Base-by-base conservation (phyloP, 2,329 filamentous ascomycete genomes). In the Cercospora janseana region DNA sequence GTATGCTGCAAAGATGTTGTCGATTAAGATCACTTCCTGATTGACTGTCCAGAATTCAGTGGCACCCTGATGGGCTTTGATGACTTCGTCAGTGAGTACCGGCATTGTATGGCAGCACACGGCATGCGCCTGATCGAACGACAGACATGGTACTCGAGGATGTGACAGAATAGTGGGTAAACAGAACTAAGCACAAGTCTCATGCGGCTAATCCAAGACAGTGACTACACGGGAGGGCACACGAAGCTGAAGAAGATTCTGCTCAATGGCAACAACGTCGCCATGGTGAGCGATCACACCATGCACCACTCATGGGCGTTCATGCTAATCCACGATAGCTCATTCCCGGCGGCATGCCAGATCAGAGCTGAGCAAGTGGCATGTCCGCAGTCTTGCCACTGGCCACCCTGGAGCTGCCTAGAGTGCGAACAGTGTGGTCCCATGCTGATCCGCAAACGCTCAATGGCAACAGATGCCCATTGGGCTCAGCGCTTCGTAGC, bases 71-170 rank as follows among this genome's bases (percentile, higher is more conserved):
- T 95, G 48, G 93, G 93, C 2, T 98, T 98, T 65, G 93, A 98
- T 69, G 93, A 98, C 80, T 98, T 97, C 76, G 93, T 98, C 80
- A 98, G 91, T 96, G 79, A 77, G 92, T 95, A 35, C 10, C 20
- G 1, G 9, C 9, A 8, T 8, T 2, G 6, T 12, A 9, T 8
- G 6, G 15, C 3, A 3, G 4, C 6, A 2, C 23, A n/a, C 9
- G 10, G 8, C n/a, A 15, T 27, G 27, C 18, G 15, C n/a, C 41
- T 44, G 27, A 44, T 9, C 32, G 3, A 4, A n/a, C 7, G 31
- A 16, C 60, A 97, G 92, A 98, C 72, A 98, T 98, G 91, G 93
- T 98, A 5, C 75, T 98, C 24, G 91, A 96, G 68, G 89, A 98
- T 62, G 93, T 97, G 56, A 96, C 90, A 26, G 93, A 98, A 75